phyloP scores from a whole-genome alignment of 2,329 filamentous ascomycete genomes.

The Sordariomycetes sp. region DNA sequence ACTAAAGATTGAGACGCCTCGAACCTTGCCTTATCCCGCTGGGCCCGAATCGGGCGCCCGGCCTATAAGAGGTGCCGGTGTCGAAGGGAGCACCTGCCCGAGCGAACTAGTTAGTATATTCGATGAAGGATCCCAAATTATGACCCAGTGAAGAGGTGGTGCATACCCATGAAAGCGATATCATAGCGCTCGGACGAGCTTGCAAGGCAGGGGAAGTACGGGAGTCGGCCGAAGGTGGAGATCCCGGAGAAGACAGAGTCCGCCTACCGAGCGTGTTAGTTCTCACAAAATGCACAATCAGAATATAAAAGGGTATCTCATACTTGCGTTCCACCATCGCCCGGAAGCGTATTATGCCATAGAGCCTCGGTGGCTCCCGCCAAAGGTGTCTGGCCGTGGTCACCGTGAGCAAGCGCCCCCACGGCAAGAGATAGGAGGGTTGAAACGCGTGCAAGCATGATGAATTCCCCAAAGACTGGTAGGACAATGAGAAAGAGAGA shows the following conservation, averaged over 20 bases:
- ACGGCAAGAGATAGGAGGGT: constrained; percentile 30
- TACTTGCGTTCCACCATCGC: constrained; percentile 62
- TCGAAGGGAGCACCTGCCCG: constrained; percentile 53
- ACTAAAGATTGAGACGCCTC: constrained; percentile 80
- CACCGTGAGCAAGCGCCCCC: constrained; percentile 46
- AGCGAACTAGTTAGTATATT: constrained; percentile 38
- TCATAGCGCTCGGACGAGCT: constrained; percentile 54
- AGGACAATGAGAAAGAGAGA: too few relatives aligned
- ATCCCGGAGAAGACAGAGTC: constrained; percentile 52
- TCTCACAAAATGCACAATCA: too few relatives aligned
- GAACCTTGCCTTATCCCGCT: constrained; percentile 79
- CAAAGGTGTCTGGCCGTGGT: constrained; percentile 43
- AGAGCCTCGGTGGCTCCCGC: constrained; percentile 61
- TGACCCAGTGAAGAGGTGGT: constrained; percentile 48
- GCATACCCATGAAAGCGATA: constrained; percentile 61
- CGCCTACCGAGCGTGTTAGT: constrained; percentile 19
- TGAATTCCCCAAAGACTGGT: too few relatives aligned
- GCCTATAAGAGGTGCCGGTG: constrained; percentile 75
- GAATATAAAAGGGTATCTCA: too few relatives aligned
- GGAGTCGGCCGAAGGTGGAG: constrained; percentile 62
- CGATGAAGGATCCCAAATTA: constrained; percentile 54
- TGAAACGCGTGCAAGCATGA: background rate
- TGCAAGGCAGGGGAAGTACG: constrained; percentile 59
- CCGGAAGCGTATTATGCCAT: constrained; percentile 77
- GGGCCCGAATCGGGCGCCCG: constrained; percentile 71